Conservation (phyloP, 208 protist genomes). For the Trichomonas gallinae region DNA sequence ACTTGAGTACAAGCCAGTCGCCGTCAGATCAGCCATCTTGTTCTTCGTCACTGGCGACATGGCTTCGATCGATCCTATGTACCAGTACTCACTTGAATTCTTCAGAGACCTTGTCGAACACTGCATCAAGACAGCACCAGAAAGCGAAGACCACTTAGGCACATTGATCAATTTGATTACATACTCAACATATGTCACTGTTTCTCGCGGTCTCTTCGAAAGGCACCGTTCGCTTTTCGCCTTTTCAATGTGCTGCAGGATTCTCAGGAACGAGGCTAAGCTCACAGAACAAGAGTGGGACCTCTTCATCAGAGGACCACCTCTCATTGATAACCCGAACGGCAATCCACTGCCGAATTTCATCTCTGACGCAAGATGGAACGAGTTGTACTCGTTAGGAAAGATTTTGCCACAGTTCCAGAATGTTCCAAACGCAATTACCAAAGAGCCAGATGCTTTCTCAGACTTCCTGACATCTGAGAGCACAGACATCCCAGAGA, state of each 20-base stretch:
- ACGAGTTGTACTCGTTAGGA: slow-evolving; percentile 32
- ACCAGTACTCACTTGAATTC: slow-evolving; percentile 90
- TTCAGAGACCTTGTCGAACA: slow-evolving; percentile 82
- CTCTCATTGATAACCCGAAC: neutral
- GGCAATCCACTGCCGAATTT: neutral
- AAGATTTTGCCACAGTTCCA: slow-evolving; percentile 42
- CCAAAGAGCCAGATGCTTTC: slow-evolving; percentile 82
- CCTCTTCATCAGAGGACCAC: slow-evolving; percentile 40
- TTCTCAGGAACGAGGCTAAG: slow-evolving; percentile 47
- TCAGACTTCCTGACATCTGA: slow-evolving; percentile 49
- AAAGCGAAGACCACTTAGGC: slow-evolving; percentile 51
- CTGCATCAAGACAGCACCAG: neutral
- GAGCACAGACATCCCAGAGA: slow-evolving; percentile 54
- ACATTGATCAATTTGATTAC: slow-evolving; percentile 65
- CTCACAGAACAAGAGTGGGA: slow-evolving; percentile 43
- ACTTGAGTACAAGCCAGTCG: slow-evolving; percentile 80
- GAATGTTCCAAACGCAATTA: slow-evolving; percentile 52
- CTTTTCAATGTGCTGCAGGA: slow-evolving; percentile 66
- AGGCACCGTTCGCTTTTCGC: slow-evolving; percentile 82
- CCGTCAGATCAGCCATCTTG: slow-evolving; percentile 74
- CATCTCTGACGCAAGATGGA: neutral
- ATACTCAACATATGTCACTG: slow-evolving; percentile 67
- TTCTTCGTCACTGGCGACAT: slow-evolving; percentile 92
- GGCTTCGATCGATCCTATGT: slow-evolving; percentile 89
- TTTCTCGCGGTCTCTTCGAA: slow-evolving; percentile 90